Evolutionary conservation across 2,329 filamentous ascomycete genomes (phyloP).

Genomic region (Colletotrichum graminicola): DNA sequence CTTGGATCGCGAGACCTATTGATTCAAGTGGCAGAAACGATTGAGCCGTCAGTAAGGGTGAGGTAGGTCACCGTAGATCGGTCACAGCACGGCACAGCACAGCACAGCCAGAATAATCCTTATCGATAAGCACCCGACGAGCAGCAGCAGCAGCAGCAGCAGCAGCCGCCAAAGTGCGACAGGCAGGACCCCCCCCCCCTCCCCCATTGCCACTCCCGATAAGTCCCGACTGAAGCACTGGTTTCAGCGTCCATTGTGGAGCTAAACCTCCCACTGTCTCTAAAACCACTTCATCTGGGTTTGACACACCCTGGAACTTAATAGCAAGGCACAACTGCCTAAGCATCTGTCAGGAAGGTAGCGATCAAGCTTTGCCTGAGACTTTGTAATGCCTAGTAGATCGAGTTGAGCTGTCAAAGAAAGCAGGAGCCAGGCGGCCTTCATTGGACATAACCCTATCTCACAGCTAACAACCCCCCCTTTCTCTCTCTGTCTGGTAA

Average conservation of each 20-base stretch:
- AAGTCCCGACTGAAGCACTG: conserved; percentile 28
- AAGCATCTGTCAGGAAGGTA: neutral
- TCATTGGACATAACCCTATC: conserved; percentile 32
- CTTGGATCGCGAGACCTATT: conserved; percentile 33
- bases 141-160: too few species aligned
- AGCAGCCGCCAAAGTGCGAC: conserved; percentile 1
- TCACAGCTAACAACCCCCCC: conserved; percentile 24
- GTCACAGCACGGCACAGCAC: too few species aligned
- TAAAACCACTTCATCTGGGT: neutral
- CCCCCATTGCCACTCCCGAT: conserved; percentile 34
- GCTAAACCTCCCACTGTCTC: neutral
- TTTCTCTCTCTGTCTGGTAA: conserved; percentile 19
- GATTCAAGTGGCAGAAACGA: conserved; percentile 38
- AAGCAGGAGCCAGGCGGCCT: conserved; percentile 26
- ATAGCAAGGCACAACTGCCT: neutral
- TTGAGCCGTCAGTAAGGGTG: conserved; percentile 28
- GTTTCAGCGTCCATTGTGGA: conserved; percentile 32
- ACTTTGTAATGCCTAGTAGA: too few species aligned
- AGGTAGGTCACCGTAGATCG: conserved; percentile 5
- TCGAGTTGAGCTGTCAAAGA: neutral
- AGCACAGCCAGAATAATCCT: too few species aligned
- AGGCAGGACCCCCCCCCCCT: too few species aligned
- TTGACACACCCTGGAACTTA: neutral
- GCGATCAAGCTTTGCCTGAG: neutral
- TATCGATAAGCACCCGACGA: conserved; percentile 32